Percentiles rank a stretch among this genome's conserved stretches.
Evolutionary conservation across 1,284 basidiomycete genomes (phyloP).

Genomic region (Boletus sp.): DNA sequence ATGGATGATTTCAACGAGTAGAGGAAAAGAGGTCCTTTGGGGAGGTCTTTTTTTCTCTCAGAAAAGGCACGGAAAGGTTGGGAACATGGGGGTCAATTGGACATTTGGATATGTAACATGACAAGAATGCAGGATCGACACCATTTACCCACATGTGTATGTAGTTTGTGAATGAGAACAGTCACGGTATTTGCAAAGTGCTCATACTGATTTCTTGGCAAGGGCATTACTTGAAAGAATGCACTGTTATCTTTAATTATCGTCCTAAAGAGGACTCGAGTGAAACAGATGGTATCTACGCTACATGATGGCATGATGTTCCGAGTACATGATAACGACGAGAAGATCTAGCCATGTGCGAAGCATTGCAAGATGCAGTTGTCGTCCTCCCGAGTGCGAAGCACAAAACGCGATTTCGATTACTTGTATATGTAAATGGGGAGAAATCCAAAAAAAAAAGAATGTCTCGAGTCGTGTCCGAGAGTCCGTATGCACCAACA

Average conservation of each 20-base stretch:
- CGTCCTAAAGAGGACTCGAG: no score
- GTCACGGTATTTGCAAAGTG: no score
- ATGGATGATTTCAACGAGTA: conserved; percentile 31
- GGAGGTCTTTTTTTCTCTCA: not conserved
- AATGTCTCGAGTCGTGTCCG: not conserved
- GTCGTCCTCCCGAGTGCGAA: not conserved
- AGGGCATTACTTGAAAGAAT: no score
- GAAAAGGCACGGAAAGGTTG: not conserved
- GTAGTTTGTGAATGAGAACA: not conserved
- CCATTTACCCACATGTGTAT: not conserved
- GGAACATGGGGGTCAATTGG: not conserved
- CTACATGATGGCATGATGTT: not conserved
- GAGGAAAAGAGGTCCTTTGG: not conserved
- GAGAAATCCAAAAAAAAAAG: not conserved
- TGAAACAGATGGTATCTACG: not conserved
- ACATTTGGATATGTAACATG: not conserved
- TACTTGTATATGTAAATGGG: not conserved
- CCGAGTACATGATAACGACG: not conserved
- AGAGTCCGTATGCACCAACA: not conserved
- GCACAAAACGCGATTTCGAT: no score
- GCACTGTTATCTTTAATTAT: no score
- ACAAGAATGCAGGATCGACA: not conserved
- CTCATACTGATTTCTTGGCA: no score
- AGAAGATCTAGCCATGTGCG: not conserved
- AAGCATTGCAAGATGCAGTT: no score